Evolutionary conservation across 768 basidiomycete genomes (phyloP), one percentile per base, ranked within the genome.

Genomic region (Mycena rebaudengoi): DNA sequence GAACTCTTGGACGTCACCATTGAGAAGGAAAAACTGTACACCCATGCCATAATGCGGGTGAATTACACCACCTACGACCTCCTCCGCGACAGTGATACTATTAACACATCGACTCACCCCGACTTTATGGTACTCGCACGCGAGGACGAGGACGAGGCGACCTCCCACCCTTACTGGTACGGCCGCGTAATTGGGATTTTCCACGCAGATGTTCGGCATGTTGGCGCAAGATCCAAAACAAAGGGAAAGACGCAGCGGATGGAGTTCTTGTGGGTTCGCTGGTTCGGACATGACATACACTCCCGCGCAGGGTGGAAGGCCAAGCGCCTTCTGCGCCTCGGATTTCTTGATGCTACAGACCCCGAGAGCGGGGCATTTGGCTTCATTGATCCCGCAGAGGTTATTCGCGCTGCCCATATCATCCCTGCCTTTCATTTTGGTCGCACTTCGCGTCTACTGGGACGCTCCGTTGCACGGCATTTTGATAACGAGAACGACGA

Each of bases 51-150:
- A 18, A 14, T 78, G 5, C 71, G 71, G 0, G 43, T 80, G 53
- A 77, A 79, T 66, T 79, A 78, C 58, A 79, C 76, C 0, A 76
- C 76, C 0, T 81, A 80, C 65, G 75, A 81, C 64, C 44, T 77
- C 20, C 70, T 16, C n/a, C 49, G 49, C 2, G 49, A 60, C 39
- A 12, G 41, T 23, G 58, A 60, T 32, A 49, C 72, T 2, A 67
- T 85, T 53, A 79, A 83, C 48, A 70, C 76, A 4, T 48, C 60
- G 2, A 75, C 71, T 0, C 76, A 79, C 16, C 53, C 71, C 1
- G 73, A 83, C 25, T 59, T 85, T 12, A 79, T 76, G 65, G 53
- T 76, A 7, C 66, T 51, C 0, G 73, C 72, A 25, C 71, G 73
- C 5, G n/a, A n/a, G n/a, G n/a, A 11, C 43, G 11, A 44, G 8